phyloP scores from a whole-genome alignment of 2,329 filamentous ascomycete genomes.

The Hypoxylon sp. region DNA sequence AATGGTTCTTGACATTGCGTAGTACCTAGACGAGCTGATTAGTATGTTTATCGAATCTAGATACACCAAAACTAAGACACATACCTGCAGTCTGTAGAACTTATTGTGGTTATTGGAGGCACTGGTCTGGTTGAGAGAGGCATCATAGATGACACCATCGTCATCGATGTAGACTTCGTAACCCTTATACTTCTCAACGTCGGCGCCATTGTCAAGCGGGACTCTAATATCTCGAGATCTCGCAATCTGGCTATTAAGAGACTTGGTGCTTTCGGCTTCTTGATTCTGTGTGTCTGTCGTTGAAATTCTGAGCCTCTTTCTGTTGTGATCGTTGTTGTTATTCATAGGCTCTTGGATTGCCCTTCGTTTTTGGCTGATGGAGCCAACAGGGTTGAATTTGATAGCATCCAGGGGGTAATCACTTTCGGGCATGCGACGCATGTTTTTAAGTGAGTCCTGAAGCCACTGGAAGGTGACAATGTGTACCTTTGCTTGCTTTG shows the following conservation, averaged over 20 bases:
- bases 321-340: slow-evolving; percentile 43
- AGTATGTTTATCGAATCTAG: not conserved
- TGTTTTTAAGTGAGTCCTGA: slow-evolving; percentile 64
- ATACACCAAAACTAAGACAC: slow-evolving; percentile 15
- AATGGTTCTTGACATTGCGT: slow-evolving; percentile 57
- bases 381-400: slow-evolving; percentile 17
- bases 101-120: slow-evolving; percentile 82
- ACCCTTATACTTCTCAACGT: slow-evolving; percentile 51
- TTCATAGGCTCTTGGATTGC: slow-evolving; percentile 38
- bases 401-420: slow-evolving; percentile 46
- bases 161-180: slow-evolving; percentile 75
- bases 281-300: slow-evolving; percentile 45
- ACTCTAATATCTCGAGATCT: slow-evolving; percentile 62
- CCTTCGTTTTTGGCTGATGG: slow-evolving; percentile 43
- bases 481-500: slow-evolving; percentile 61
- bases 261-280: slow-evolving; percentile 40
- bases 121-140: slow-evolving; percentile 83
- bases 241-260: slow-evolving; percentile 60
- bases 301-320: slow-evolving; percentile 53
- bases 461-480: slow-evolving; percentile 74
- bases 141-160: slow-evolving; percentile 79
- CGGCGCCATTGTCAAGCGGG: slow-evolving; percentile 63
- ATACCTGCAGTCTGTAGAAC: slow-evolving; percentile 80
- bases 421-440: slow-evolving; percentile 55
- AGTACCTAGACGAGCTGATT: slow-evolving; percentile 56